A percentile compares a stretch with the other conserved stretches of the same genome.
Evolutionary conservation across 257 asterid genomes (phyloP).

Genomic region (Cynanchum wilfordii): DNA sequence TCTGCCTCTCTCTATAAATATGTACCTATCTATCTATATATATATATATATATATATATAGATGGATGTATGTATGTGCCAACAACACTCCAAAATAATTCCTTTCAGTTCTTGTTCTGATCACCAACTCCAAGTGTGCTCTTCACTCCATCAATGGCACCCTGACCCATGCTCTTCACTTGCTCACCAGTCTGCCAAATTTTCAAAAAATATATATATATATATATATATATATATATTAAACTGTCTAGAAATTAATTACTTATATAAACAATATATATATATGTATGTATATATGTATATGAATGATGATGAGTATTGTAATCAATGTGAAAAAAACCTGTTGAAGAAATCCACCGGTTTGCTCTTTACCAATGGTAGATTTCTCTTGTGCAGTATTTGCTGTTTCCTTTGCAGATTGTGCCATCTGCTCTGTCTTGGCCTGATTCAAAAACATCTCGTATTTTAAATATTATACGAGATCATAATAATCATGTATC

Average conservation of each 20-base stretch:
- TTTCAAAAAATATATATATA: not conserved
- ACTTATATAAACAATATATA: no score
- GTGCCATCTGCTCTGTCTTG: not conserved
- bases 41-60: no score
- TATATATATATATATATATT: no score
- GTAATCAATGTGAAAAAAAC: not conserved
- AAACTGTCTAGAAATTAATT: no score
- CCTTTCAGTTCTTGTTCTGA: conserved; percentile 40
- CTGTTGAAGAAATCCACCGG: not conserved
- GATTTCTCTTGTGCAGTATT: not conserved
- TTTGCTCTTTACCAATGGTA: not conserved
- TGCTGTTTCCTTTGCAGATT: not conserved
- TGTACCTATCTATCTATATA: no score
- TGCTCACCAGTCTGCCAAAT: conserved; percentile 49
- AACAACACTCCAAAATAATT: not conserved
- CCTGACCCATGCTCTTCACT: conserved; percentile 54
- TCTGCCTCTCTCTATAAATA: no score
- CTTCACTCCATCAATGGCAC: conserved; percentile 65
- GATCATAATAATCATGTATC: not conserved
- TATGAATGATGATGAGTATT: not conserved
- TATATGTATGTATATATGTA: no score
- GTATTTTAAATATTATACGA: no score
- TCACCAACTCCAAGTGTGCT: conserved; percentile 67
- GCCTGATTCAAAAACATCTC: not conserved
- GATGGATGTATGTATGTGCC: no score